phyloP scores from a whole-genome alignment of 2,329 filamentous ascomycete genomes.

The Colletotrichum navitas region DNA sequence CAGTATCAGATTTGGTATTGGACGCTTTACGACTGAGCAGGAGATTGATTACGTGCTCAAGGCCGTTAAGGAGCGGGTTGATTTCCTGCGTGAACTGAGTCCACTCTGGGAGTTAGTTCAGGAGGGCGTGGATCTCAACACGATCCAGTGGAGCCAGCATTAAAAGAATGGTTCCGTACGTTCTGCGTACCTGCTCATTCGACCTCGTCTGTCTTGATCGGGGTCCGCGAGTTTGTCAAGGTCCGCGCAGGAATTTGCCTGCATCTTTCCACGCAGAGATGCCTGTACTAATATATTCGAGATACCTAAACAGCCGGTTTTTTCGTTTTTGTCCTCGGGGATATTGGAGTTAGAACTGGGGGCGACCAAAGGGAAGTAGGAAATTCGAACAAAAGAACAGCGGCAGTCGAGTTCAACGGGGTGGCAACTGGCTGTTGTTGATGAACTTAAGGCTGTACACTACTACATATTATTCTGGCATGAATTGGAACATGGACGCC shows the following conservation, averaged over 20 bases:
- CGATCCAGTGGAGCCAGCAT: conserved; percentile 98
- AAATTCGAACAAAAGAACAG: conserved; percentile 18
- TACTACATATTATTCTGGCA: conserved; percentile 17
- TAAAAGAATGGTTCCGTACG: conserved; percentile 57
- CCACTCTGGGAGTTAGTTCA: conserved; percentile 98
- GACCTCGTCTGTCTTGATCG: background rate
- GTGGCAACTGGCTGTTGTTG: conserved; percentile 5
- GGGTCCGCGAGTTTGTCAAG: background rate
- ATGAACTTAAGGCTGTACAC: conserved; percentile 26
- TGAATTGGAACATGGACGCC: conserved; percentile 17
- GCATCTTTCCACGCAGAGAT: conserved; percentile 27
- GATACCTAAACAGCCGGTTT: conserved; percentile 38
- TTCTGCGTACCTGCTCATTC: background rate
- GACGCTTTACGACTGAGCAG: conserved; percentile 92
- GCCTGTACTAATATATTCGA: conserved; percentile 41
- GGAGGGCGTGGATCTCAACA: conserved; percentile 94
- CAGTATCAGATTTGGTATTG: conserved; percentile 97
- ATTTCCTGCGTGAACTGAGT: conserved; percentile 93
- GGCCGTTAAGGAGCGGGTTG: conserved; percentile 90
- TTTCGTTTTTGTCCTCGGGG: conserved; percentile 41
- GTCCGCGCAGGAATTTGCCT: conserved; percentile 2
- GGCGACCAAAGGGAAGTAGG: conserved; percentile 11
- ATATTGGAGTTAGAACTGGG: conserved; percentile 38
- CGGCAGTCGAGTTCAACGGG: conserved; percentile 3
- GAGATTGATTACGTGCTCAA: conserved; percentile 99